These are phyloP conservation scores for Nemania serpens DNA, from an alignment of 2,329 filamentous ascomycete genomes.

Conservation along the genomic window DNA sequence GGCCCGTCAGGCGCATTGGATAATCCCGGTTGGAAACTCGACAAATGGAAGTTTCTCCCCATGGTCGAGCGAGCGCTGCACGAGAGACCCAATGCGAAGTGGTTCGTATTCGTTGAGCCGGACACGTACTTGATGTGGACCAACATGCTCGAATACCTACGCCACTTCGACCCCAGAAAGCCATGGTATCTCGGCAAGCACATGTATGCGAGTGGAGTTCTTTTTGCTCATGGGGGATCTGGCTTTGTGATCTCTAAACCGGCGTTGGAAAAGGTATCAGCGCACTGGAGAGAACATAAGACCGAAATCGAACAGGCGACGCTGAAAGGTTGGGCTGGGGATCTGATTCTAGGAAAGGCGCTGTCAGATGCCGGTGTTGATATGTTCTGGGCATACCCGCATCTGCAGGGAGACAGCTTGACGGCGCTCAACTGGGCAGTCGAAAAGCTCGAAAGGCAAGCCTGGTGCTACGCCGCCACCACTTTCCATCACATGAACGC, in stretches of 20 bases:
- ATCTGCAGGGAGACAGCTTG: conserved; percentile 30
- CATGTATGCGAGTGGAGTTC: conserved; percentile 39
- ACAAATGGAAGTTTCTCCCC: conserved; percentile 49
- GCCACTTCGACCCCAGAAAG: conserved; percentile 36
- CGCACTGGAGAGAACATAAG: conserved; percentile 21
- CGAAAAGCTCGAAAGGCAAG: conserved; percentile 27
- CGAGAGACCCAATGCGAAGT: conserved; percentile 43
- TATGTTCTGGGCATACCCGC: conserved; percentile 31
- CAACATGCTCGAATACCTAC: conserved; percentile 42
- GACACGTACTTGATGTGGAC: conserved; percentile 46
- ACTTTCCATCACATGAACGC: conserved; percentile 33
- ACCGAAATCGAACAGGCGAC: conserved; percentile 26
- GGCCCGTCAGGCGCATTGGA: conserved; percentile 44
- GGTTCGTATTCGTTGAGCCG: conserved; percentile 48
- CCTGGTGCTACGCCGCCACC: conserved; percentile 32
- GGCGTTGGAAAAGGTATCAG: conserved; percentile 40
- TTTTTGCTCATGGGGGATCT: conserved; percentile 46
- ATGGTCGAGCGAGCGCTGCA: conserved; percentile 45
- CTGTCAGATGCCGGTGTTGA: conserved; percentile 24
- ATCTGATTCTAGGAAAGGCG: conserved; percentile 31
- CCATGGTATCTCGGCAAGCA: conserved; percentile 44
- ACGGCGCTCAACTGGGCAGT: conserved; percentile 29
- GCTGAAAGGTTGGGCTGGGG: conserved; percentile 28
- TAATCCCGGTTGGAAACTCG: conserved; percentile 43
- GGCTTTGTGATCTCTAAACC: conserved; percentile 43